phyloP scores from a whole-genome alignment of 257 asterid genomes.

The Jacaranda copaia region DNA sequence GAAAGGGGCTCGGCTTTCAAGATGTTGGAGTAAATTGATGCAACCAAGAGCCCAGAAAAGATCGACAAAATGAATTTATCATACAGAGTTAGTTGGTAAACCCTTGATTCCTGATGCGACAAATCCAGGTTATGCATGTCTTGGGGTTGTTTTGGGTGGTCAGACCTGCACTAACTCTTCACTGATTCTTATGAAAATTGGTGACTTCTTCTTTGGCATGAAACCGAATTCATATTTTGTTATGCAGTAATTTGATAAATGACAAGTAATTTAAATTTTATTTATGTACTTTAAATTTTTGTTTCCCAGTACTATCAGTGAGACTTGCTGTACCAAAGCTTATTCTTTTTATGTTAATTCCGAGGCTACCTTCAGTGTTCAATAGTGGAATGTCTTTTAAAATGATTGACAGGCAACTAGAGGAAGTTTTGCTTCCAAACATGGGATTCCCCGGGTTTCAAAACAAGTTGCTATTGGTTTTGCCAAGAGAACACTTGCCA shows the following conservation, averaged over 20 bases:
- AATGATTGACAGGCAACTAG: constrained; percentile 83
- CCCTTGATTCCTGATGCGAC: too few species aligned
- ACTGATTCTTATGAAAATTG: too few species aligned
- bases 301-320: constrained; percentile 6
- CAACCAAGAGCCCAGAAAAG: too few species aligned
- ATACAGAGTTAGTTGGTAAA: too few species aligned
- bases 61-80: too few species aligned
- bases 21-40: too few species aligned
- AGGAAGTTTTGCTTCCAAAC: constrained; percentile 78
- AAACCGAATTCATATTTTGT: too few species aligned
- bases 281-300: background rate
- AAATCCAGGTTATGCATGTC: too few species aligned
- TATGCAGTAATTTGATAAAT: background rate
- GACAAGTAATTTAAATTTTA: background rate
- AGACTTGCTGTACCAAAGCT: constrained; percentile 15
- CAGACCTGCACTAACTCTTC: too few species aligned
- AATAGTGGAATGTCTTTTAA: constrained; percentile 28
- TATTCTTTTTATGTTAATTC: constrained; percentile 18
- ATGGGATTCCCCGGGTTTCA: constrained; percentile 81
- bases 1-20: too few species aligned
- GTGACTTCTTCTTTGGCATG: too few species aligned
- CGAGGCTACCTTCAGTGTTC: constrained; percentile 23
- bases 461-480: constrained; percentile 80
- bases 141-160: too few species aligned
- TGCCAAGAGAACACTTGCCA: constrained; percentile 76